Percentiles rank a stretch among this genome's conserved stretches.
Conservation (phyloP, 2,329 filamentous ascomycete genomes). For the Colletotrichum tropicale region DNA sequence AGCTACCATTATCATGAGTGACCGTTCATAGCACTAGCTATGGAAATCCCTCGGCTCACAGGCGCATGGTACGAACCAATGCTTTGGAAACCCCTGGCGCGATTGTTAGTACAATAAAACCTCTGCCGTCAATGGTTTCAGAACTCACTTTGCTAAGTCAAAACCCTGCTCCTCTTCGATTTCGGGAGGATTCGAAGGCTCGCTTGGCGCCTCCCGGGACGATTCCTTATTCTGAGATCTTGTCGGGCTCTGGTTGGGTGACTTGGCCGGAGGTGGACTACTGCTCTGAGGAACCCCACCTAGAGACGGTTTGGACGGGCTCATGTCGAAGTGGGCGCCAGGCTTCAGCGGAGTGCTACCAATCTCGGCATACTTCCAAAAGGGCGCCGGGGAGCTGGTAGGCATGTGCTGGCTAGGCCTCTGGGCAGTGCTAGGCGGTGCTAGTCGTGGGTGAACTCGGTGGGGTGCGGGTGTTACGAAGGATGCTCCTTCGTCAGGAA, state of each 20-base stretch:
- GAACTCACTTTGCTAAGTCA: constrained; percentile 61
- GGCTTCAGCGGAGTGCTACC: constrained; percentile 71
- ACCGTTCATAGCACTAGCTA: constrained; percentile 44
- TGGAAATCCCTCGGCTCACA: constrained; percentile 49
- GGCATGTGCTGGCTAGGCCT: constrained; percentile 86
- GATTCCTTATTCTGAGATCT: constrained; percentile 26
- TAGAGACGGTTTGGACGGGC: constrained; percentile 56
- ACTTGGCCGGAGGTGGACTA: constrained; percentile 61
- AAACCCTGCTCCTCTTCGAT: constrained; percentile 59
- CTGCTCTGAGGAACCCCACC: constrained; percentile 56
- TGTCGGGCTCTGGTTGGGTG: constrained; percentile 57
- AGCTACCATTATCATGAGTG: not conserved
- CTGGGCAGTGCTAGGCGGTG: constrained; percentile 80
- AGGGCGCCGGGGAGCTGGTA: constrained; percentile 82
- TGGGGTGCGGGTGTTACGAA: constrained; percentile 77
- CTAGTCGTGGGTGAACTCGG: constrained; percentile 74
- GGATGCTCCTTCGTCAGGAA: constrained; percentile 63
- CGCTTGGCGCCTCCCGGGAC: constrained; percentile 19
- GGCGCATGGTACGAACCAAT: constrained; percentile 68
- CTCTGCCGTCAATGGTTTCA: not conserved
- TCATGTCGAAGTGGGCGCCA: constrained; percentile 56
- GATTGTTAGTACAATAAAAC: constrained; percentile 29
- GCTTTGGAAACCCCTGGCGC: constrained; percentile 64
- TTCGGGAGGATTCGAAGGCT: constrained; percentile 27
- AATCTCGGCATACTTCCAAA: constrained; percentile 86